A percentile compares a stretch with the other conserved stretches of the same genome.
phyloP scores from a whole-genome alignment of 192 early-diverging fungal species.

The Phlyctochytrium bullatum region DNA sequence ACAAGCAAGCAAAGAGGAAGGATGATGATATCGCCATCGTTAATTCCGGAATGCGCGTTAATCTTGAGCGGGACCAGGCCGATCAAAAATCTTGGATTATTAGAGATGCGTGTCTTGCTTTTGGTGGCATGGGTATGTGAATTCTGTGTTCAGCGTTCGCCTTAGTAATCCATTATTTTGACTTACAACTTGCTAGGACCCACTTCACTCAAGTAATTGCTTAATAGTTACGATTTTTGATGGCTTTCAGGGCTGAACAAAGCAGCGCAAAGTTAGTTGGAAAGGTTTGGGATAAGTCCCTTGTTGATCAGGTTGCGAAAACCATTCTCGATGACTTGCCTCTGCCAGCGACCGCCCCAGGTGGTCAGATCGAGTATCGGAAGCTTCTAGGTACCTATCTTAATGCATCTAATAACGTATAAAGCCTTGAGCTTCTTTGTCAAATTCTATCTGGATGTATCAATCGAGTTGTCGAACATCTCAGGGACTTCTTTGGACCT shows the following conservation, averaged over 20 bases:
- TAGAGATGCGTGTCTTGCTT: slow-evolving; percentile 62
- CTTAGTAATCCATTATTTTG: too few species aligned
- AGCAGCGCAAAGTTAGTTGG: slow-evolving; percentile 48
- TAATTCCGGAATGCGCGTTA: slow-evolving; percentile 67
- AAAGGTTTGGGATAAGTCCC: slow-evolving; percentile 51
- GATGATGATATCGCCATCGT: slow-evolving; percentile 90
- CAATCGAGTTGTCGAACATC: slow-evolving; percentile 13
- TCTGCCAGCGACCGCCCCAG: slow-evolving; percentile 33
- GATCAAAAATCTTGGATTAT: slow-evolving; percentile 27
- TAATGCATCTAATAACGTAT: slow-evolving; percentile 2
- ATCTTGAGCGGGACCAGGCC: slow-evolving; percentile 42
- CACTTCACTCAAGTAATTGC: not conserved
- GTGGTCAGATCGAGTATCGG: slow-evolving; percentile 44
- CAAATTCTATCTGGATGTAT: slow-evolving; percentile 35
- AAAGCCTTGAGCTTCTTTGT: slow-evolving; percentile 22
- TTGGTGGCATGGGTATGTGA: slow-evolving; percentile 74
- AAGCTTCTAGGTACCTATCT: slow-evolving; percentile 29
- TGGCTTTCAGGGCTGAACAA: slow-evolving; percentile 46
- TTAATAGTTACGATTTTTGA: not conserved
- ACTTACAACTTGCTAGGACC: not conserved
- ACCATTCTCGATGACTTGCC: slow-evolving; percentile 31
- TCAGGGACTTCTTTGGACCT: too few species aligned
- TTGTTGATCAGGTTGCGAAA: slow-evolving; percentile 22
- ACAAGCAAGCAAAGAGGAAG: slow-evolving; percentile 85
- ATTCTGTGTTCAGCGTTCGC: slow-evolving; percentile 14